Evolutionary conservation across 441 rosid species (phyloP), one percentile per base, ranked within the genome.

Genomic region (Erodium texanum): DNA sequence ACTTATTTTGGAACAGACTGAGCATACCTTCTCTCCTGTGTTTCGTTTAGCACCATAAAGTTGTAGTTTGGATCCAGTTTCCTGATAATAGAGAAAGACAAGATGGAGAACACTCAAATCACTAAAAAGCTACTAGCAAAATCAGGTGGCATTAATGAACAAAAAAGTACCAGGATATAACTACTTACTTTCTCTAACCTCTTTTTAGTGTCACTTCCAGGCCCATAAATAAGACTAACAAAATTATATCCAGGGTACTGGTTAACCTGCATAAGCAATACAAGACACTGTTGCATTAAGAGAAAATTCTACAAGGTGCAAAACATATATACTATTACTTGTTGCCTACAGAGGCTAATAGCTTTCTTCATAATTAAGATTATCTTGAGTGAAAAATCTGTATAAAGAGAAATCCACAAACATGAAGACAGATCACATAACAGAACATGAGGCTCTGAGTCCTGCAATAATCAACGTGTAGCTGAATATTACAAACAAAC

Each of bases 61-160:
- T 75, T 81, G 90, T 67, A 94, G 80, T 73, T 78, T 84, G 65
- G 96, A 90, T 70, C 92, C 95, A 71, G 97, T 94, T 77, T 91
- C 96, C 96, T 93, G 80, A 73, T 43, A 16, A n/a, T 22, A 41
- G 8, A 67, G 16, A 48, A 65, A 15, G 10, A 56, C 50, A 62
- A n/a, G 64, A 63, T 68, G 18, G 22, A 67, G 11, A n/a, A 16
- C 62, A 67, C 20, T 14, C 4, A 12, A 12, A 15, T 56, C 22
- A 52, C 16, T 36, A 43, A 18, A 18, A 19, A 52, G 9, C 64
- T 0, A 34, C 38, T 36, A 19, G 18, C 12, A 23, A 52, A 69
- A 2, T 1, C 56, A 15, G 22, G 23, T 1, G 34, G 66, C 12
- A 67, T 48, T 29, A 22, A 58, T 19, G 1, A 62, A 10, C 50